phyloP scores from a whole-genome alignment of 2,329 filamentous ascomycete genomes.

The Endocalyx cinctus region DNA sequence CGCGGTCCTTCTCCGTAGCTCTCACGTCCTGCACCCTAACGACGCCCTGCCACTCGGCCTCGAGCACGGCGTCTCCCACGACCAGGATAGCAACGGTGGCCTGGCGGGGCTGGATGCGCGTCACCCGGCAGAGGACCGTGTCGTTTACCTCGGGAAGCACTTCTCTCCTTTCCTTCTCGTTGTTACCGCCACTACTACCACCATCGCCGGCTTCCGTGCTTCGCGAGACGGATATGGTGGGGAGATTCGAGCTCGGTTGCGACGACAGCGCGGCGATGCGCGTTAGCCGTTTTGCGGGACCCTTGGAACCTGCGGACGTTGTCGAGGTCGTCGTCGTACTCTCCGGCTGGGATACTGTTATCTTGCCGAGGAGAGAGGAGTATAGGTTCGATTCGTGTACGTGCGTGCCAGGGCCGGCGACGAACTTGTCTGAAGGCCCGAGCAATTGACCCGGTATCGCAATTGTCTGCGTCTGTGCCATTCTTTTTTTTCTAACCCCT shows the following conservation, averaged over 20 bases:
- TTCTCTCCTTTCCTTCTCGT: conserved; percentile 49
- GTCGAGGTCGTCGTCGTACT: conserved; percentile 16
- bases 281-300: conserved; percentile 55
- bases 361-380: conserved; percentile 75
- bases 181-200: conserved; percentile 17
- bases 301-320: conserved; percentile 26
- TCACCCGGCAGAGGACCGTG: conserved; percentile 78
- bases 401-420: conserved; percentile 79
- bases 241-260: conserved; percentile 4
- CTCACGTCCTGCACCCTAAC: conserved; percentile 88
- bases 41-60: conserved; percentile 79
- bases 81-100: conserved; percentile 83
- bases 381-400: conserved; percentile 70
- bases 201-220: conserved; percentile 52
- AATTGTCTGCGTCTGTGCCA: conserved; percentile 35
- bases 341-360: conserved; percentile 51
- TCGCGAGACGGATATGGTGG: conserved; percentile 24
- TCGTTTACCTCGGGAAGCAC: conserved; percentile 78
- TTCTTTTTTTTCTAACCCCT: conserved; percentile 3
- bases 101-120: conserved; percentile 78
- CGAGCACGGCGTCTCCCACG: conserved; percentile 66
- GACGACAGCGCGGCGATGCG: conserved; percentile 44
- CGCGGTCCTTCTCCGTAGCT: conserved; percentile 92
- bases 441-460: conserved; percentile 81
- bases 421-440: conserved; percentile 61